Evolutionary conservation across 352 stramenopile species (phyloP), one percentile per base, ranked within the genome.

Genomic region (Pythium phragmitis): DNA sequence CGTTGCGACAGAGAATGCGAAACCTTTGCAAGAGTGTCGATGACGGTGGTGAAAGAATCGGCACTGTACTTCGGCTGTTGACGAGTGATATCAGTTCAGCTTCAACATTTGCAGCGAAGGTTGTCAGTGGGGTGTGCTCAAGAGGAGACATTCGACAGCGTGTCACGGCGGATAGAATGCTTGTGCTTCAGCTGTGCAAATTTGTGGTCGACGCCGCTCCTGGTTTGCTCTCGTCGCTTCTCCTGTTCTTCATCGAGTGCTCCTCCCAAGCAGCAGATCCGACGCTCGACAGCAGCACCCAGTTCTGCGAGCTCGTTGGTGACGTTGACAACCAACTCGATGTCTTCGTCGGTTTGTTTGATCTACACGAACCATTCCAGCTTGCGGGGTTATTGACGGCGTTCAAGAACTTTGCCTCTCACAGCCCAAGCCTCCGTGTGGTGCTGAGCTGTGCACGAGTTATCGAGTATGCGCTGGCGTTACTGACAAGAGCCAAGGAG

Each of bases 341-440:
- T 7, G 55, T 65, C 30, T 67, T 87, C 14, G 49, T 70, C 1
- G n/a, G 13, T 26, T 49, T 91, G 14, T 89, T 91, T 48, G 60
- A 72, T 19, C 62, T 52, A 0, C 77, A 89, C 28, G 41, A 74
- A 5, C 77, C 79, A 2, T 57, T 77, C 8, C 21, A 67, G 8
- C 36, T 91, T 12, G 55, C 81, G 3, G 82, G 82, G 1, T 65
- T 91, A 2, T 52, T 76, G 5, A 73, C 71, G 17, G 55, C 80
- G 9, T 72, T 91, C 11, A 71, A 48, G 23, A 74, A 82, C 45
- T 77, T 85, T 28, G 77, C 69, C 2, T 48, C 49, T 5, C 70
- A 73, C 33, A 84, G 69, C 0, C 7, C 37, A 5, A 23, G 26
- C 4, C 70, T 90, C 39, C 74, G 66, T 19, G 49, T 62, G 0